Evolutionary conservation across 1,284 basidiomycete genomes (phyloP).

Genomic region (Takashimella tepidaria): DNA sequence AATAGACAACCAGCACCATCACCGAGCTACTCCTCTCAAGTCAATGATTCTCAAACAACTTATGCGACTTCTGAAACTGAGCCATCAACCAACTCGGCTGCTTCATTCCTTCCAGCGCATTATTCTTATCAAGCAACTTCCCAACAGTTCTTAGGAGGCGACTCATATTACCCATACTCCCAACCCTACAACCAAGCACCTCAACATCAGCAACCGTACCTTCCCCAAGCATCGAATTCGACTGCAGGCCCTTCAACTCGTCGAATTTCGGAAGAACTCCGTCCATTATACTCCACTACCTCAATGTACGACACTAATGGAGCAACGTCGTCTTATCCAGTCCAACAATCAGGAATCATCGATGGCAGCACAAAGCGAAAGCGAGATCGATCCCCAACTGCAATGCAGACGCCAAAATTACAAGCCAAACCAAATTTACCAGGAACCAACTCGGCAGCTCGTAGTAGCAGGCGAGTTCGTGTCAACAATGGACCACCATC

Average conservation of each 20-base stretch:
- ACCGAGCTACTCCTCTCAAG: not conserved
- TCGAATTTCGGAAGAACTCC: not conserved
- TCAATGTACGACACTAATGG: not conserved
- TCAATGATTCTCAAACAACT: not conserved
- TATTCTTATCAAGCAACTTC: not conserved
- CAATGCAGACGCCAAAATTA: not conserved
- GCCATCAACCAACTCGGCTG: not conserved
- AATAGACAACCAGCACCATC: not conserved
- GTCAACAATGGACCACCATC: slow-evolving; percentile 7
- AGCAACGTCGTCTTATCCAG: not conserved
- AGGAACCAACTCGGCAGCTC: not conserved
- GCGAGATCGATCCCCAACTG: not conserved
- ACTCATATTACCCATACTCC: not conserved
- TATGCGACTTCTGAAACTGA: not conserved
- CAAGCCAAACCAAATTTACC: not conserved
- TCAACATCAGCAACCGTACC: not conserved
- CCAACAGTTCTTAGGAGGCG: not conserved
- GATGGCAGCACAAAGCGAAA: not conserved
- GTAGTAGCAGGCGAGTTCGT: slow-evolving; percentile 17
- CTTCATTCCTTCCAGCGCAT: not conserved
- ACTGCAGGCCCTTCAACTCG: not conserved
- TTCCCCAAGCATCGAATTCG: not conserved
- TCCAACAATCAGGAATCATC: not conserved
- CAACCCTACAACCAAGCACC: not conserved
- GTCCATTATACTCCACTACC: not conserved